A percentile compares a stretch with the other conserved stretches of the same genome.
phyloP scores from a whole-genome alignment of 805 yeast genomes.

The Teunomyces funiuensis region DNA sequence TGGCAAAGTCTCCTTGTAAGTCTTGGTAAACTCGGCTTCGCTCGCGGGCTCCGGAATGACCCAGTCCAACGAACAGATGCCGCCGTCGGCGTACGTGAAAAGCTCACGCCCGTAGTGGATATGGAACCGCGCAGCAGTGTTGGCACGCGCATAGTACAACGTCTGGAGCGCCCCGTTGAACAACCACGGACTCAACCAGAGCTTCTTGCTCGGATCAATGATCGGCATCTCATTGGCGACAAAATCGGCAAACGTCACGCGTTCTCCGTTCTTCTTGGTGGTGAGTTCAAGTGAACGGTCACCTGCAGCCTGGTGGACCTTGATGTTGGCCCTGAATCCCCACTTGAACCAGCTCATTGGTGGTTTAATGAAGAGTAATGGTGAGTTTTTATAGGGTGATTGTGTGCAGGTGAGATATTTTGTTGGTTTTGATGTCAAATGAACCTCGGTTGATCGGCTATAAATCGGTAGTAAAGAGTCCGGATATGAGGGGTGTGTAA shows the following conservation, averaged over 20 bases:
- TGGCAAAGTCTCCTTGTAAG: constrained; percentile 32
- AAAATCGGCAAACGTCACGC: constrained; percentile 8
- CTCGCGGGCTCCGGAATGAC: constrained; percentile 41
- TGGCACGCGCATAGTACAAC: constrained; percentile 58
- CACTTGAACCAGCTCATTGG: constrained; percentile 24
- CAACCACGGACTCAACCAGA: constrained; percentile 60
- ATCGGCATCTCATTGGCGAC: constrained; percentile 12
- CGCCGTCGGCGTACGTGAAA: constrained; percentile 60
- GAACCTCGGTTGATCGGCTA: no score
- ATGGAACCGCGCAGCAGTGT: constrained; percentile 48
- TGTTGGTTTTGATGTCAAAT: no score
- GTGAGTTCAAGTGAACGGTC: constrained; percentile 16
- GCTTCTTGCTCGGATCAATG: constrained; percentile 30
- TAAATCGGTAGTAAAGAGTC: no score
- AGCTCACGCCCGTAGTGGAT: constrained; percentile 76
- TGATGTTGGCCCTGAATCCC: constrained; percentile 39
- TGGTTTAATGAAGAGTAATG: not conserved
- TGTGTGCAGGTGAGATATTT: no score
- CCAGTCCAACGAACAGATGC: constrained; percentile 74
- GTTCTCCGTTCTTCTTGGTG: constrained; percentile 9
- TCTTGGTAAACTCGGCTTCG: constrained; percentile 22
- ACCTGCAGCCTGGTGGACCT: constrained; percentile 21
- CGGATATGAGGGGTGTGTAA: no score
- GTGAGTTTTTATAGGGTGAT: not conserved
- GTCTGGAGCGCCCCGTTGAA: constrained; percentile 81